phyloP scores from a whole-genome alignment of 1,284 basidiomycete species.

The Rhodotorula sp. region DNA sequence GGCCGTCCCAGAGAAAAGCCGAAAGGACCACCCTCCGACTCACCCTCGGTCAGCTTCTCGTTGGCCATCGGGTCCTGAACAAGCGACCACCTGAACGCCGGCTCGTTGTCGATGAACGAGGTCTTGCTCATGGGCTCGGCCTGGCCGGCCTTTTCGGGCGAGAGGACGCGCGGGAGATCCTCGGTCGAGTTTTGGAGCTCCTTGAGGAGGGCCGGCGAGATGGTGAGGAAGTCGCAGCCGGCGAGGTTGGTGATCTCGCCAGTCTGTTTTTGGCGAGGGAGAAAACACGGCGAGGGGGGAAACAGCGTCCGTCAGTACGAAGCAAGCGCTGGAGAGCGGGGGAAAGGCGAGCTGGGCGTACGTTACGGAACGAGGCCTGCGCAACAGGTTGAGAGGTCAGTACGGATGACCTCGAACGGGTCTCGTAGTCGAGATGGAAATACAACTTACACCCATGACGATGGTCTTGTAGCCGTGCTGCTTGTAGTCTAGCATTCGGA shows the following conservation, averaged over 20 bases:
- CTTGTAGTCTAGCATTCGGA: constrained; percentile 60
- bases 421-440: too few species aligned
- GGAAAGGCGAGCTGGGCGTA: neutral
- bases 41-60: constrained; percentile 93
- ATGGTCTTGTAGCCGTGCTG: constrained; percentile 91
- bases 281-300: too few species aligned
- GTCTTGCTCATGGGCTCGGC: constrained; percentile 70
- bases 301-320: neutral
- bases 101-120: constrained; percentile 84
- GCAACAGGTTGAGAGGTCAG: neutral
- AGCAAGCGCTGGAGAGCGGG: too few species aligned
- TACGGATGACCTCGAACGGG: neutral
- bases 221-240: constrained; percentile 95
- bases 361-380: constrained; percentile 1
- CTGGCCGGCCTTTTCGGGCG: constrained; percentile 57
- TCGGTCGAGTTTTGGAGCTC: constrained; percentile 80
- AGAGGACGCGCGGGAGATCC: constrained; percentile 79
- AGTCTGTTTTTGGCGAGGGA: constrained; percentile 54
- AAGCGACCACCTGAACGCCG: constrained; percentile 91
- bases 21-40: constrained; percentile 47
- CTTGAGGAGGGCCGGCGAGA: constrained; percentile 84
- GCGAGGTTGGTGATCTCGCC: constrained; percentile 95
- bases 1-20: neutral
- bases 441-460: neutral
- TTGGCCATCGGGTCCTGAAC: constrained; percentile 88